These are phyloP conservation scores for Metschnikowia cubensis DNA, from an alignment of 805 yeast species.

Conservation along the genomic window DNA sequence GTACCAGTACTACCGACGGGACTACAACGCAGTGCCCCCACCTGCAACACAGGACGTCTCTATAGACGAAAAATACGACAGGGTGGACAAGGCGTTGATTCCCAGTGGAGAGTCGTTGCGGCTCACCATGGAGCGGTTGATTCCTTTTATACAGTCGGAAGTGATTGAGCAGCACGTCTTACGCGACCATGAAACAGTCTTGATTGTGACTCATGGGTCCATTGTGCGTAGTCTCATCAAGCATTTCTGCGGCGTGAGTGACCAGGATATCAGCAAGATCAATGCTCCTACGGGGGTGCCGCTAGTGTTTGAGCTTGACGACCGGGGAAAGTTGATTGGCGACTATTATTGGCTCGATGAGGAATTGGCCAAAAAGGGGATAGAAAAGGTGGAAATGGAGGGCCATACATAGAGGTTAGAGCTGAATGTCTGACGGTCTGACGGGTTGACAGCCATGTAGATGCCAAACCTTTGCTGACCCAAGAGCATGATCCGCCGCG, in stretches of 20 bases:
- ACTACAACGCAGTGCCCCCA: conserved; percentile 38
- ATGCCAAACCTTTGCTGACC: not conserved
- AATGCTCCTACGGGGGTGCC: conserved; percentile 46
- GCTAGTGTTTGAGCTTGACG: conserved; percentile 37
- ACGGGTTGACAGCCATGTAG: too few relatives aligned
- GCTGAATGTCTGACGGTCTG: too few relatives aligned
- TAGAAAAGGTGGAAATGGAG: conserved; percentile 23
- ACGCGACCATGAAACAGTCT: conserved; percentile 25
- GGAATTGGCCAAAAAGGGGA: conserved; percentile 36
- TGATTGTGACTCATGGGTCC: conserved; percentile 42
- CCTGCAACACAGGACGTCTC: conserved; percentile 26
- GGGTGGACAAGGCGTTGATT: conserved; percentile 19
- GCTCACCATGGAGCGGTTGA: conserved; percentile 36
- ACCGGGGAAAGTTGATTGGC: conserved; percentile 24
- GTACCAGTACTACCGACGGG: conserved; percentile 36
- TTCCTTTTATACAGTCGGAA: conserved; percentile 34
- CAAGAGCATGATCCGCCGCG: not conserved
- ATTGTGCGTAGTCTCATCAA: conserved; percentile 40
- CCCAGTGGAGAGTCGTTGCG: conserved; percentile 40
- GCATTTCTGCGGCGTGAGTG: conserved; percentile 32
- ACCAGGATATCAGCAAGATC: conserved; percentile 35
- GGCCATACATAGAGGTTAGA: conserved; percentile 10
- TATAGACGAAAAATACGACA: conserved; percentile 35
- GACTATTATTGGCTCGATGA: conserved; percentile 38
- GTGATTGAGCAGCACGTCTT: conserved; percentile 24